A percentile compares a stretch with the other conserved stretches of the same genome.
These are phyloP conservation scores for Solanum virginianum DNA, from an alignment of 257 asterid species.

Conservation along the genomic window DNA sequence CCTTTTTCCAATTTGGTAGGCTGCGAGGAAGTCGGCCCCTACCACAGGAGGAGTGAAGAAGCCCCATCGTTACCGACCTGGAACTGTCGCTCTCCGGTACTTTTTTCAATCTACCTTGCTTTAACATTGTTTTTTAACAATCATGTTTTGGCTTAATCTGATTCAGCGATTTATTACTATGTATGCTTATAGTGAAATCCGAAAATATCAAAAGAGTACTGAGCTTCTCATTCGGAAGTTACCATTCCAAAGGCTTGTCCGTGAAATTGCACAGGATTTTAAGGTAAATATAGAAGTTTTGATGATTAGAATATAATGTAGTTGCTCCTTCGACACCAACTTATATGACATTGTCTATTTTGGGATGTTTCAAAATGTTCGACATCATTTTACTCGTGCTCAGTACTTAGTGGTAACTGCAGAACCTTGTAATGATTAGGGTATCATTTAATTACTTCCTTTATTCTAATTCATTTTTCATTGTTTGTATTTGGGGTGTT, in stretches of 20 bases:
- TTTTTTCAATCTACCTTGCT: neutral
- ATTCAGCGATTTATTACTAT: neutral
- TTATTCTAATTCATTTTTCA: neutral
- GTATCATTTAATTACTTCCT: neutral
- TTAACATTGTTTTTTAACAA: neutral
- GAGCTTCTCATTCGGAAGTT: slow-evolving; percentile 67
- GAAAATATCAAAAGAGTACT: slow-evolving; percentile 19
- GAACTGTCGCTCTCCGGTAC: slow-evolving; percentile 74
- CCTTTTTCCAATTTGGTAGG: slow-evolving; percentile 10
- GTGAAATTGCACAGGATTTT: slow-evolving; percentile 49
- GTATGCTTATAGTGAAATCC: slow-evolving; percentile 36
- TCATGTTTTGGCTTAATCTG: neutral
- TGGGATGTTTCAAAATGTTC: neutral
- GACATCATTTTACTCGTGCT: neutral
- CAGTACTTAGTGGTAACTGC: neutral
- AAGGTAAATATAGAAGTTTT: slow-evolving; percentile 5
- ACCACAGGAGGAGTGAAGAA: slow-evolving; percentile 77
- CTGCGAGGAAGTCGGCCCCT: slow-evolving; percentile 71
- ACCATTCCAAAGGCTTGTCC: slow-evolving; percentile 61
- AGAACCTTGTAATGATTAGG: neutral
- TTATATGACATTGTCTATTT: neutral
- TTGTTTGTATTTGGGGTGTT: neutral
- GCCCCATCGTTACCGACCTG: slow-evolving; percentile 78
- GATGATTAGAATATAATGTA: neutral
- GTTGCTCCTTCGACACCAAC: neutral